Evolutionary conservation across 768 basidiomycete genomes (phyloP), one percentile per base, ranked within the genome.

Genomic region (Suillus lakei): DNA sequence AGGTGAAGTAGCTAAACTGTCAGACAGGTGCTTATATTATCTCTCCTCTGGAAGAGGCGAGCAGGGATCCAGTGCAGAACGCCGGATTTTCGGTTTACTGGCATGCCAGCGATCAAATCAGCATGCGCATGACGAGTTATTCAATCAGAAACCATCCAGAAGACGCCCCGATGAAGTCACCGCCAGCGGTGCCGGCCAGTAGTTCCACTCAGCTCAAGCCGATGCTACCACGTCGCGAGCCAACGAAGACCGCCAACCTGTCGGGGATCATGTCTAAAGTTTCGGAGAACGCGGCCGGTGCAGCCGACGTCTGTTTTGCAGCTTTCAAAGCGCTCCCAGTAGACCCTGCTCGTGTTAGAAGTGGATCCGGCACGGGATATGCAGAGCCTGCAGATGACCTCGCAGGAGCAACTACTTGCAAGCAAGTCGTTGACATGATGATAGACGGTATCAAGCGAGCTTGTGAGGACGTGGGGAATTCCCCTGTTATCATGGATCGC

Each of bases 1-100:
- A 34, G 32, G 5, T 50, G 54, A 30, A 23, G 60, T 32, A 55
- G 41, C 61, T 43, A 30, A 39, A 48, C 21, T 21, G 21, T 66
- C 32, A 59, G 64, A 23, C 62, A 96, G 96, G 96, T n/a, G 89
- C 93, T 53, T 99, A 99, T 74, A 98, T 99, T 66, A 79, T 98
- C 48, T 98, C 96, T 1, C 90, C 96, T 2, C 82, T 99, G 2
- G 95, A 98, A 77, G 95, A 97, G 75, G 89, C 93, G 0, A 95
- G 93, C 69, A 88, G 96, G 18, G 94, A 98, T 75, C 87, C 91
- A 0, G 74, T 82, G 23, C 94, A 98, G 79, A 98, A 98, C 73
- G 90, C 90, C 50, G 97, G 98, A 1, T 94, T 99, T 74, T 76
- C 88, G 3, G 76, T 99, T 58, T 84, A 85, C n/a, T 99, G 93